These are phyloP conservation scores for Calocera viscosa DNA, from an alignment of 768 basidiomycete species.

Conservation along the genomic window DNA sequence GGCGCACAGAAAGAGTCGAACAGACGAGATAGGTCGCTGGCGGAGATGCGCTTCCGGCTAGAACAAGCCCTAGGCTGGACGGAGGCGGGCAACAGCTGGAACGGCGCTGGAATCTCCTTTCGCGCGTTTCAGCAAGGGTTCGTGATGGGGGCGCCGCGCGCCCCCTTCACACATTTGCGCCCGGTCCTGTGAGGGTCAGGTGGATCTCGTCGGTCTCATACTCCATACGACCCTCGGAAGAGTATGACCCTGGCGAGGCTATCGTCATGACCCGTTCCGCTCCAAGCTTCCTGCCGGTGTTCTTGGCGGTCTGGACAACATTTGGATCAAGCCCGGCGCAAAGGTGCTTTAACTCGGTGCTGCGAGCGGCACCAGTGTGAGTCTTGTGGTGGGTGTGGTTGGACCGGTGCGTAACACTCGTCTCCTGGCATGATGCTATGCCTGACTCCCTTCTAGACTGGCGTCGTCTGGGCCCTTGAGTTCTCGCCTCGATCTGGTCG, in stretches of 20 bases:
- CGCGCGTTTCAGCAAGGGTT: neutral
- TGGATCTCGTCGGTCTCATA: too few relatives aligned
- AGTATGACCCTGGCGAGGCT: too few relatives aligned
- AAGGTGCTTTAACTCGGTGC: slow-evolving; percentile 98
- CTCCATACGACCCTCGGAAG: too few relatives aligned
- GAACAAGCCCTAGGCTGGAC: neutral
- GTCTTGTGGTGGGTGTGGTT: slow-evolving; percentile 97
- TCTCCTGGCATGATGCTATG: slow-evolving; percentile 13
- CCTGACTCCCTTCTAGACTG: slow-evolving; percentile 46
- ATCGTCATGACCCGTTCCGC: slow-evolving; percentile 98
- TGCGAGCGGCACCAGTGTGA: slow-evolving; percentile 93
- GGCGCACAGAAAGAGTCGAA: too few relatives aligned
- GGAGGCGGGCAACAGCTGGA: neutral
- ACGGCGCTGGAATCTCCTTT: neutral
- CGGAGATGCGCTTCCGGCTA: neutral
- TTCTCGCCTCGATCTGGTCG: slow-evolving; percentile 94
- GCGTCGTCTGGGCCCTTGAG: slow-evolving; percentile 95
- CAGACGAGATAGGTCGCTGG: too few relatives aligned
- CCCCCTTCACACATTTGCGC: neutral
- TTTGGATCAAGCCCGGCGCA: slow-evolving; percentile 83
- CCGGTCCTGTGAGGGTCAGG: neutral
- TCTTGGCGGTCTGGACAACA: slow-evolving; percentile 84
- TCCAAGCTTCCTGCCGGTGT: slow-evolving; percentile 95
- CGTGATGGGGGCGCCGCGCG: neutral
- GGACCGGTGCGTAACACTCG: slow-evolving; percentile 59